Conservation (phyloP, 371 early-diverging fungal species). For the Circinella minor region DNA sequence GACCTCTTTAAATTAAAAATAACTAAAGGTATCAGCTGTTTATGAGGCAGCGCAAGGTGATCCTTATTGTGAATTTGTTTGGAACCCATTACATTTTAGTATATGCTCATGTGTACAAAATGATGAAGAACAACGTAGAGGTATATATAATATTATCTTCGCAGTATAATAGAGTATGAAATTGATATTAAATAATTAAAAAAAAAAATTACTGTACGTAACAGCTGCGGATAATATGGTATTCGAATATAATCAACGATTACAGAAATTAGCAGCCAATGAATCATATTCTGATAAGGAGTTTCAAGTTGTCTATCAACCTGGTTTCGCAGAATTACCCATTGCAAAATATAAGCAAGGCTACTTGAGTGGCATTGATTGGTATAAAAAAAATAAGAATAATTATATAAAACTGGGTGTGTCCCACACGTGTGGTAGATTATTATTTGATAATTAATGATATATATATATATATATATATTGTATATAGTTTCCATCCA, state of each 20-base stretch:
- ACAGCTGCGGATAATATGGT: constrained; percentile 62
- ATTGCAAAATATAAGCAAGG: constrained; percentile 57
- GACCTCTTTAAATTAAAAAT: no score
- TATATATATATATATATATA: constrained; percentile 1
- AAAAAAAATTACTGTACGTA: background rate
- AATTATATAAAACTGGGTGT: background rate
- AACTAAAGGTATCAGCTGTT: constrained; percentile 49
- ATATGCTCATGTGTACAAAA: constrained; percentile 62
- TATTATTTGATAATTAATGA: no score
- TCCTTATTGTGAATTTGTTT: constrained; percentile 59
- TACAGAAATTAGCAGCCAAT: constrained; percentile 53
- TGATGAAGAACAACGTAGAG: constrained; percentile 47
- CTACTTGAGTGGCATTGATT: constrained; percentile 68
- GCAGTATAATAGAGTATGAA: no score
- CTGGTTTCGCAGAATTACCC: constrained; percentile 61
- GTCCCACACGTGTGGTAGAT: no score
- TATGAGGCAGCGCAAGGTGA: constrained; percentile 63
- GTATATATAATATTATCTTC: constrained; percentile 28
- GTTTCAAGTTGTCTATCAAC: constrained; percentile 68
- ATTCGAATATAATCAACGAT: constrained; percentile 58
- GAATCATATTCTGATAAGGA: constrained; percentile 34
- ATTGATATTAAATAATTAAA: background rate
- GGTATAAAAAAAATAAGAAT: constrained; percentile 38
- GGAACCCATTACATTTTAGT: constrained; percentile 52
- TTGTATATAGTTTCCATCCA: constrained; percentile 67